Percentiles rank a stretch among this genome's conserved stretches.
phyloP scores from a whole-genome alignment of 768 basidiomycete genomes.

The Lactarius hengduanensis region DNA sequence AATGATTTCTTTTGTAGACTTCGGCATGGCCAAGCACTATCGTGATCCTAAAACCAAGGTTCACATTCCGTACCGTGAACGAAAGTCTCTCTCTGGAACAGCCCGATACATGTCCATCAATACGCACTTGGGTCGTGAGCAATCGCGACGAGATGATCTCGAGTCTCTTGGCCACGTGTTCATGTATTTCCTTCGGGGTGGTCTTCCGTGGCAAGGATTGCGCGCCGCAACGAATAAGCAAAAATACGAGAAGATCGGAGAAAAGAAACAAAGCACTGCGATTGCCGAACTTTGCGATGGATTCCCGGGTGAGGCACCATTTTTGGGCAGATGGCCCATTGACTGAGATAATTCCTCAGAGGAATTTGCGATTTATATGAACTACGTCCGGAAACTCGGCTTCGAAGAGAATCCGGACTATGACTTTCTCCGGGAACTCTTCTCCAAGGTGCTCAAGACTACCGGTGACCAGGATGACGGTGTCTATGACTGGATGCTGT shows the following conservation, averaged over 20 bases:
- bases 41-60: conserved; percentile 96
- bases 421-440: conserved; percentile 94
- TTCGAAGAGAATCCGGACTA: conserved; percentile 99
- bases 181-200: conserved; percentile 98
- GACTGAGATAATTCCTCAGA: conserved; percentile 47
- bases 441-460: conserved; percentile 87
- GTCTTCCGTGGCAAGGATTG: conserved; percentile 96
- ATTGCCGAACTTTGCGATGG: conserved; percentile 95
- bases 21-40: conserved; percentile 99
- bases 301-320: conserved; percentile 72
- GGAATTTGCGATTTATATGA: conserved; percentile 98
- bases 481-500: conserved; percentile 93
- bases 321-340: not conserved
- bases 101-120: conserved; percentile 99
- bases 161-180: conserved; percentile 98
- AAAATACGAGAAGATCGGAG: conserved; percentile 99
- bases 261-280: conserved; percentile 94
- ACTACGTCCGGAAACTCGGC: conserved; percentile 97
- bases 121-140: conserved; percentile 94
- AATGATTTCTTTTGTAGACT: conserved; percentile 52
- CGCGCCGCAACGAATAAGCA: conserved; percentile 99
- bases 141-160: conserved; percentile 91
- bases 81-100: conserved; percentile 94
- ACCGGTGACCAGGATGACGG: conserved; percentile 88
- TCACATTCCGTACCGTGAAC: conserved; percentile 98